These are phyloP conservation scores for Neofusicoccum laricinum DNA, from an alignment of 2,329 filamentous ascomycete genomes.

Conservation along the genomic window DNA sequence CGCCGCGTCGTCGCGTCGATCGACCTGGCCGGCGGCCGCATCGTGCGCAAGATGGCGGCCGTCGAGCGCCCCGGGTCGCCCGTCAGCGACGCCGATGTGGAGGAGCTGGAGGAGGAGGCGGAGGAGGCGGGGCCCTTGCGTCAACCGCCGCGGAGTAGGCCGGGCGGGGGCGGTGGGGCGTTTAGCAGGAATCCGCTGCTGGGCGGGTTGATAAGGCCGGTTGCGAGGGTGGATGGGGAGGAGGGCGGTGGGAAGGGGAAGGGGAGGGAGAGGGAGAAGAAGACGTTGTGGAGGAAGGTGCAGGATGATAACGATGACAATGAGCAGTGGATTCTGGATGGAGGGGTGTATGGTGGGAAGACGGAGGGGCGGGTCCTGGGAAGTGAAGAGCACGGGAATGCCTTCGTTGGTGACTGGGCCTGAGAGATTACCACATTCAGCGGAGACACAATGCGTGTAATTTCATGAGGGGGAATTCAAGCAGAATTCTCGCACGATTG, in stretches of 20 bases:
- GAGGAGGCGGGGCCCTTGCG: neutral
- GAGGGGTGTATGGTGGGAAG: constrained; percentile 45
- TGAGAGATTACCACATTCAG: too few relatives aligned
- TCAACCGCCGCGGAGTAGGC: constrained; percentile 27
- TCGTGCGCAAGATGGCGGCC: constrained; percentile 67
- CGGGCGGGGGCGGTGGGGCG: constrained; percentile 35
- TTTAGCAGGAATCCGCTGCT: constrained; percentile 70
- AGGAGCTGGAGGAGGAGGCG: constrained; percentile 28
- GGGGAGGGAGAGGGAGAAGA: constrained; percentile 32
- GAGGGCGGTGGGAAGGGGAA: constrained; percentile 45
- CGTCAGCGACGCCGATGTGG: constrained; percentile 52
- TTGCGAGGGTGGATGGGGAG: constrained; percentile 46
- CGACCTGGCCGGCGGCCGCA: constrained; percentile 73
- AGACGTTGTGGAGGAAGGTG: constrained; percentile 48
- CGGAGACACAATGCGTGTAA: too few relatives aligned
- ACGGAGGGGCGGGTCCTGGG: constrained; percentile 10
- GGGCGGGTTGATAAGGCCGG: constrained; percentile 63
- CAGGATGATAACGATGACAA: constrained; percentile 55
- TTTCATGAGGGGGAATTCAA: too few relatives aligned
- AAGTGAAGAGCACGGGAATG: neutral
- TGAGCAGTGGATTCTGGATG: constrained; percentile 53
- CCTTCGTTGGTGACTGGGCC: neutral
- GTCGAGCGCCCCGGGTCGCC: constrained; percentile 55
- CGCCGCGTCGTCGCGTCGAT: constrained; percentile 79
- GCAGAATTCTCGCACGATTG: too few relatives aligned